Evolutionary conservation across 148 eudicot genomes (phyloP).

Genomic region (Polygonum maritimum): DNA sequence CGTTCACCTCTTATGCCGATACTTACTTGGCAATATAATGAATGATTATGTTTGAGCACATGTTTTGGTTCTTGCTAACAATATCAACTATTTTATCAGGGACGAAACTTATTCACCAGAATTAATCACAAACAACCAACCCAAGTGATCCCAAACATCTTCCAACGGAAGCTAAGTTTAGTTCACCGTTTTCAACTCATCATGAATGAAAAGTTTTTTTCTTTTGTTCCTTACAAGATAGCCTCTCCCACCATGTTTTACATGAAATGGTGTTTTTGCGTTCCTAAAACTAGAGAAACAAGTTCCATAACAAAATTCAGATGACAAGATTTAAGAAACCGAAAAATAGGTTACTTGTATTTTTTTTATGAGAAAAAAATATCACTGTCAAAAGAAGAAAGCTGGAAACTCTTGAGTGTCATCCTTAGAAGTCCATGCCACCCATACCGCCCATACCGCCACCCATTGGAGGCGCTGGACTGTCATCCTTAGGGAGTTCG

Average conservation of each 20-base stretch:
- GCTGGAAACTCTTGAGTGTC: background rate
- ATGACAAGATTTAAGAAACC: background rate
- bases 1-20: too few species aligned
- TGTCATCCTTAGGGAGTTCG: conserved; percentile 59
- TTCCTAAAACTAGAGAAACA: background rate
- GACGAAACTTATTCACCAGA: too few species aligned
- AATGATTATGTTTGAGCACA: too few species aligned
- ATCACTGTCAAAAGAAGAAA: background rate
- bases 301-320: background rate
- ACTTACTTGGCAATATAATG: too few species aligned
- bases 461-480: conserved; percentile 39
- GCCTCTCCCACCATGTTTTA: background rate
- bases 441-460: conserved; percentile 36
- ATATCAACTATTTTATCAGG: too few species aligned
- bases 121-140: too few species aligned
- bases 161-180: background rate
- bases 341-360: background rate
- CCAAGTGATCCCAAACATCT: too few species aligned
- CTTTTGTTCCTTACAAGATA: background rate
- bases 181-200: background rate
- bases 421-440: conserved; percentile 34
- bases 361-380: background rate
- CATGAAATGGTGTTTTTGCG: background rate
- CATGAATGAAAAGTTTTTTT: background rate
- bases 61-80: too few species aligned